Conservation (phyloP, 1,284 basidiomycete species). For the Moesziomyces aphidis region DNA sequence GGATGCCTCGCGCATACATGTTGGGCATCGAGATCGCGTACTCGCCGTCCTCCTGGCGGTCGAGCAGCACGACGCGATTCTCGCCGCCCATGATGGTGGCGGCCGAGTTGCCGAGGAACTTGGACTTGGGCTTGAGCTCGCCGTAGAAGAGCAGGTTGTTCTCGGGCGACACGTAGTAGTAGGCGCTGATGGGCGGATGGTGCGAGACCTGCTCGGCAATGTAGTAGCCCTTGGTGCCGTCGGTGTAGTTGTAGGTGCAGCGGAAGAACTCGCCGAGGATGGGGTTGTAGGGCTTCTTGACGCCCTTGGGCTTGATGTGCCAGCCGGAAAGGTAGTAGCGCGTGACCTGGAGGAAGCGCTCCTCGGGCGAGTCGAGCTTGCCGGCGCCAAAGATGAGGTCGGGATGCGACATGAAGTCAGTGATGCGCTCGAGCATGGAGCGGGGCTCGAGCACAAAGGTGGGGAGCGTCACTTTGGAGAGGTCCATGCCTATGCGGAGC, state of each 20-base stretch:
- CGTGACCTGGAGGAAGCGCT: constrained; percentile 89
- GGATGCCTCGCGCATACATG: constrained; percentile 89
- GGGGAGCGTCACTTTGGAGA: constrained; percentile 82
- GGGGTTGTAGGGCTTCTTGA: constrained; percentile 99
- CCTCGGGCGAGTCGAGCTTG: constrained; percentile 80
- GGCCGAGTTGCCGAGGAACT: constrained; percentile 86
- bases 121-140: constrained; percentile 93
- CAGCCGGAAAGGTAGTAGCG: constrained; percentile 98
- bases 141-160: constrained; percentile 84
- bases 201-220: constrained; percentile 94
- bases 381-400: constrained; percentile 95
- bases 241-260: constrained; percentile 91
- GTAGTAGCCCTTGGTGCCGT: constrained; percentile 93
- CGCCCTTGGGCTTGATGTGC: constrained; percentile 99
- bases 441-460: constrained; percentile 67
- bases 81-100: constrained; percentile 85
- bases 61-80: constrained; percentile 71
- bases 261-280: constrained; percentile 97
- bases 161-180: constrained; percentile 94
- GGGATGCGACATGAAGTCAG: constrained; percentile 98
- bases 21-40: constrained; percentile 67
- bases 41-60: constrained; percentile 61
- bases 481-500: constrained; percentile 92
- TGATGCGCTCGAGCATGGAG: constrained; percentile 68
- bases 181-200: constrained; percentile 94